Percentiles rank a stretch among this genome's conserved stretches.
Evolutionary conservation across 768 basidiomycete species (phyloP).

Genomic region (Psilocybe azurescens): DNA sequence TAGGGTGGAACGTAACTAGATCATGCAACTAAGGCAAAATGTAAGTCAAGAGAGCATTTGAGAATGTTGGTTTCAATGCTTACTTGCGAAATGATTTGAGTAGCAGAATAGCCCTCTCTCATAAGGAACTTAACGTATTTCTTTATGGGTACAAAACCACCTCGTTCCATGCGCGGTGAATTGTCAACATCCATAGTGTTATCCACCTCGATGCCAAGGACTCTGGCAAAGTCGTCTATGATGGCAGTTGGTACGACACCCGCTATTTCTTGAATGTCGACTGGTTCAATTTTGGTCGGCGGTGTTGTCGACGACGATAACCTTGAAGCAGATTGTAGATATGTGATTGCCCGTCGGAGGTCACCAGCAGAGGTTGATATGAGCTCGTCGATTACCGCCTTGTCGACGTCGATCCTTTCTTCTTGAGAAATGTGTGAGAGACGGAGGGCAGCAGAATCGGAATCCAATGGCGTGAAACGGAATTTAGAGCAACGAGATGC

Average conservation of each 20-base stretch:
- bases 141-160: slow-evolving; percentile 66
- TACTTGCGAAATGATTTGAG: slow-evolving; percentile 89
- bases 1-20: slow-evolving; percentile 81
- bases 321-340: slow-evolving; percentile 93
- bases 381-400: slow-evolving; percentile 70
- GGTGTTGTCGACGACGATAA: slow-evolving; percentile 77
- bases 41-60: background rate
- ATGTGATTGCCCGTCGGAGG: slow-evolving; percentile 95
- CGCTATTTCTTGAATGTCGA: slow-evolving; percentile 94
- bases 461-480: slow-evolving; percentile 92
- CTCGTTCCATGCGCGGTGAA: slow-evolving; percentile 30
- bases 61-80: slow-evolving; percentile 23
- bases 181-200: slow-evolving; percentile 60
- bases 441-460: slow-evolving; percentile 73
- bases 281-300: slow-evolving; percentile 73
- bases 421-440: slow-evolving; percentile 79
- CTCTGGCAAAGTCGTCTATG: slow-evolving; percentile 68
- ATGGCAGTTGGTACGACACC: slow-evolving; percentile 87
- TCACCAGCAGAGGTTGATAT: slow-evolving; percentile 89
- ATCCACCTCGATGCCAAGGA: slow-evolving; percentile 74
- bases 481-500: slow-evolving; percentile 99
- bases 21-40: slow-evolving; percentile 79
- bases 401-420: slow-evolving; percentile 67
- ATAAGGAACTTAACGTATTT: slow-evolving; percentile 77
- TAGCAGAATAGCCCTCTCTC: slow-evolving; percentile 91